Conservation (phyloP, 164 flowering plant genomes). For the Platanus orientalis region DNA sequence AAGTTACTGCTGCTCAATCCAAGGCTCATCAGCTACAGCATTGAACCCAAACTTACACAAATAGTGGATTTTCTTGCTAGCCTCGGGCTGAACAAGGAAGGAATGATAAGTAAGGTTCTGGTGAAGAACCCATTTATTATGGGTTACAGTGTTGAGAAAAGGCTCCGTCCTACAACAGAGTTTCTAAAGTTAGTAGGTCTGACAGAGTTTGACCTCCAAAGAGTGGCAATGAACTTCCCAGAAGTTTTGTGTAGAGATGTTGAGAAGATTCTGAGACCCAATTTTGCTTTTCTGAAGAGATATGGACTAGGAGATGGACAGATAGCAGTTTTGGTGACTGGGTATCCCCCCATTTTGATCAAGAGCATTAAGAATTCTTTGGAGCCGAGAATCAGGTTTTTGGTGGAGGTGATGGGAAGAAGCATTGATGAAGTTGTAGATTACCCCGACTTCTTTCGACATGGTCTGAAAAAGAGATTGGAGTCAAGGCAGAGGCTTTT, state of each 20-base stretch:
- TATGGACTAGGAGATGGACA: constrained; percentile 56
- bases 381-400: constrained; percentile 77
- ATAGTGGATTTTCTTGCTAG: constrained; percentile 65
- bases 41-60: constrained; percentile 61
- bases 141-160: constrained; percentile 85
- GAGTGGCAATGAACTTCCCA: constrained; percentile 57
- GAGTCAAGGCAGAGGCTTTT: constrained; percentile 71
- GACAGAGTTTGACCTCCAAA: constrained; percentile 50
- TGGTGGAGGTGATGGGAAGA: constrained; percentile 82
- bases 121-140: constrained; percentile 72
- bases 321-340: constrained; percentile 58
- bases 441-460: constrained; percentile 79
- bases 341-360: constrained; percentile 81
- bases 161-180: constrained; percentile 72
- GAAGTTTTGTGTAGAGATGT: constrained; percentile 84
- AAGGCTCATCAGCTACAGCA: constrained; percentile 91
- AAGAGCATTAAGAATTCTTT: constrained; percentile 81
- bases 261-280: constrained; percentile 63
- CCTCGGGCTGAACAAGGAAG: constrained; percentile 61
- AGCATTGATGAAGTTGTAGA: constrained; percentile 57
- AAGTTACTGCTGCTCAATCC: constrained; percentile 77
- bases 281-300: constrained; percentile 47
- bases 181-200: constrained; percentile 68
- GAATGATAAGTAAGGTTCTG: constrained; percentile 70
- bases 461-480: constrained; percentile 76